Evolutionary conservation across 1,139 yeast genomes (phyloP).

Genomic region (Geotrichum histeridarum): DNA sequence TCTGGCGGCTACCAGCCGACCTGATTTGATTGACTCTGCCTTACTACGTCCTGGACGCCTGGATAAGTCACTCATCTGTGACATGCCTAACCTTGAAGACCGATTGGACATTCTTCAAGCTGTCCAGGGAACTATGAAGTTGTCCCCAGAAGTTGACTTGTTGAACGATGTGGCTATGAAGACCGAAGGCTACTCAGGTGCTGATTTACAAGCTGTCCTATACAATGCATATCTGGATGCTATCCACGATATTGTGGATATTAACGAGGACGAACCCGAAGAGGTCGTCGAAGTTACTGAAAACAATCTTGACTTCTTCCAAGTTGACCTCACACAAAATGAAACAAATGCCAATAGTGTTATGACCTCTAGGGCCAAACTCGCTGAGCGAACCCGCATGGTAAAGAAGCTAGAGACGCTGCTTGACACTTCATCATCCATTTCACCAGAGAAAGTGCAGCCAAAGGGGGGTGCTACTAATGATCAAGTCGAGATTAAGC

Average conservation of each 20-base stretch:
- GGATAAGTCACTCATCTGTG: slow-evolving; percentile 87
- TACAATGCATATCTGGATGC: slow-evolving; percentile 90
- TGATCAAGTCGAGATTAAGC: slow-evolving; percentile 41
- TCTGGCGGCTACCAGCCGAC: slow-evolving; percentile 91
- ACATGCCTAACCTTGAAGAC: slow-evolving; percentile 69
- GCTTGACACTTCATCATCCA: slow-evolving; percentile 7
- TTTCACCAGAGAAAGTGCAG: not conserved
- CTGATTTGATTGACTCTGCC: slow-evolving; percentile 93
- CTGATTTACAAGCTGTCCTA: slow-evolving; percentile 88
- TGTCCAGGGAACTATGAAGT: slow-evolving; percentile 43
- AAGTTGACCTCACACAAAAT: slow-evolving; percentile 27
- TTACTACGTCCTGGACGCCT: slow-evolving; percentile 90
- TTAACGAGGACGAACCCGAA: slow-evolving; percentile 26
- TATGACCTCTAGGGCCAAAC: slow-evolving; percentile 35
- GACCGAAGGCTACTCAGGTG: slow-evolving; percentile 84
- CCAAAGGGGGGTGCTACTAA: slow-evolving; percentile 4
- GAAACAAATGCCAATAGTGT: slow-evolving; percentile 5
- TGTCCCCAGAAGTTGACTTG: slow-evolving; percentile 45
- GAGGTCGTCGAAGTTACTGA: slow-evolving; percentile 28
- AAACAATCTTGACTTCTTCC: slow-evolving; percentile 37
- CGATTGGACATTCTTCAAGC: slow-evolving; percentile 67
- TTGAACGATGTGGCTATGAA: slow-evolving; percentile 51
- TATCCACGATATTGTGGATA: slow-evolving; percentile 68
- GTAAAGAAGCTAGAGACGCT: slow-evolving; percentile 47
- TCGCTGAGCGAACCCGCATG: slow-evolving; percentile 43